Evolutionary conservation across 2,329 filamentous ascomycete species (phyloP), one percentile per base, ranked within the genome.

Genomic region (Diplocarpon mali): DNA sequence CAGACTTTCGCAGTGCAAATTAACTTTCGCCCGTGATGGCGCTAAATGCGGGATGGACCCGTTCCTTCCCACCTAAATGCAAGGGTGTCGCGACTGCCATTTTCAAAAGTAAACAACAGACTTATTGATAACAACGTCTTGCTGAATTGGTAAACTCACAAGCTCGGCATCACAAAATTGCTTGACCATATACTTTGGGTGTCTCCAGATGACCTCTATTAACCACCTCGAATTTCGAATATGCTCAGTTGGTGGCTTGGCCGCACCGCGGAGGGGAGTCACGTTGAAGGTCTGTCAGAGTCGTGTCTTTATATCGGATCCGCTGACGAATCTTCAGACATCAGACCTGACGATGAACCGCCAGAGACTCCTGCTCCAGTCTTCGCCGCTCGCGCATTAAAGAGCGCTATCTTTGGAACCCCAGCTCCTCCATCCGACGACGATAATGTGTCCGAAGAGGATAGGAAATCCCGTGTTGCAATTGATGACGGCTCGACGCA

Each of bases 321-420:
- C 46, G 38, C 46, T 54, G 16, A 55, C 35, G 14, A 31, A 15
- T 24, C 16, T 29, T 10, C 28, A 57, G 54, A 53, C 51, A 47
- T 48, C 20, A 39, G 50, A 17, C 15, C 38, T 8, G 50, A 56
- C 27, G 28, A 41, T 32, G 77, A 82, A 13, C 67, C 68, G 28
- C 77, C 78, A 32, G 78, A 82, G 53, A 83, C 78, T 13, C 78
- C 78, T 6, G 78, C 76, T 0, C 78, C 78, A 2, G 72, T 82
- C 0, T 83, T 83, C 57, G 78, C 78, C 2, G 78, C 78, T 31
- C 71, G 78, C 47, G 78, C 78, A 5, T 67, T 83, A 57, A 80
- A 75, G 54, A 77, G 71, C 53, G 78, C 75, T 20, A 62, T 83
- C 37, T 82, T 81, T 54, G 78, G 78, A 34, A 76, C 75, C 3